A percentile compares a stretch with the other conserved stretches of the same genome.
These are phyloP conservation scores for Fraxinus xanthoxyloides DNA, from an alignment of 305 asterid genomes.

Conservation along the genomic window DNA sequence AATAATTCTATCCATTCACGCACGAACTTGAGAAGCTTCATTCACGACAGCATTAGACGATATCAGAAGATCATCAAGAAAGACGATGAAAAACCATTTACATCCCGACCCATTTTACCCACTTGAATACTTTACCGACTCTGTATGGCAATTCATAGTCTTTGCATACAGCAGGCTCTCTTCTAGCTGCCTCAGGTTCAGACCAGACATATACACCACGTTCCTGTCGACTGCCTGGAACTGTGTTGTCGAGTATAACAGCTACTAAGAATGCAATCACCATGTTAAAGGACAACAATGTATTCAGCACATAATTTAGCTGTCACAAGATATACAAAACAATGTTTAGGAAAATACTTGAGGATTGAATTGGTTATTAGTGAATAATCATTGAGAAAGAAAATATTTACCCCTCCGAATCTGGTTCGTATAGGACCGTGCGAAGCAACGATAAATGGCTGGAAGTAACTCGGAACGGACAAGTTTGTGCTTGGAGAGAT, in stretches of 20 bases:
- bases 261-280: constrained; percentile 87
- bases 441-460: constrained; percentile 84
- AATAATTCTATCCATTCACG: constrained; percentile 1
- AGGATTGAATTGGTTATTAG: background rate
- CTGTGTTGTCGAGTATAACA: constrained; percentile 88
- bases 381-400: background rate
- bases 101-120: constrained; percentile 98
- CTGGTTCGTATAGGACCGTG: constrained; percentile 86
- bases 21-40: constrained; percentile 8
- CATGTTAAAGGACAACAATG: constrained; percentile 87
- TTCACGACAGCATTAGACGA: background rate
- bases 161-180: constrained; percentile 83
- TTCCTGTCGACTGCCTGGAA: constrained; percentile 90
- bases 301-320: constrained; percentile 81
- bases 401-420: constrained; percentile 64
- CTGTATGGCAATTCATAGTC: constrained; percentile 84
- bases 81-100: constrained; percentile 24
- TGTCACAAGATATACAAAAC: constrained; percentile 34
- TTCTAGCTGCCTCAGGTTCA: constrained; percentile 80
- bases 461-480: constrained; percentile 83
- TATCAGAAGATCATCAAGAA: background rate
- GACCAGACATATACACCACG: constrained; percentile 97
- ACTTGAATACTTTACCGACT: constrained; percentile 78
- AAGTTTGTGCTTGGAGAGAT: constrained; percentile 71
- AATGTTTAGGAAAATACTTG: background rate